A percentile compares a stretch with the other conserved stretches of the same genome.
These are phyloP conservation scores for Ceratocystis colombiana DNA, from an alignment of 2,329 filamentous ascomycete genomes.

Conservation along the genomic window DNA sequence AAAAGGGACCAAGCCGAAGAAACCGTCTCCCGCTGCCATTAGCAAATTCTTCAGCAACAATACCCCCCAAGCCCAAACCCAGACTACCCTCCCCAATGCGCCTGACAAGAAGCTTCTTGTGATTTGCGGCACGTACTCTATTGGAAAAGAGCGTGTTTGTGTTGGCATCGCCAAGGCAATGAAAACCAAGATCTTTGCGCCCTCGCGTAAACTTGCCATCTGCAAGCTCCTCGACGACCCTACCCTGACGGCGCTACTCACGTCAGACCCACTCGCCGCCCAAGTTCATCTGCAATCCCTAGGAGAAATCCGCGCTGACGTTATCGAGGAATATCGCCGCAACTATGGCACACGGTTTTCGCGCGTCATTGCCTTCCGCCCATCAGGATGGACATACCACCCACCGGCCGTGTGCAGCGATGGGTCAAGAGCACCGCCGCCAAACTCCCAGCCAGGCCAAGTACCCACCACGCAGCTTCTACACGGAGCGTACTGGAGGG, in stretches of 20 bases:
- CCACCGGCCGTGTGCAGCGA: conserved; percentile 43
- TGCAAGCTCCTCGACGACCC: conserved; percentile 76
- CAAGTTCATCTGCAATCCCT: conserved; percentile 97
- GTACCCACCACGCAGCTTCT: conserved; percentile 44
- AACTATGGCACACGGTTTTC: conserved; percentile 71
- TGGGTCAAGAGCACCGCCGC: conserved; percentile 16
- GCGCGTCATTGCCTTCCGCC: conserved; percentile 80
- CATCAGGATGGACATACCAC: conserved; percentile 88
- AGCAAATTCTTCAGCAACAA: conserved; percentile 44
- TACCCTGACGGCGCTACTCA: conserved; percentile 68
- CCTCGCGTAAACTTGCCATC: conserved; percentile 71
- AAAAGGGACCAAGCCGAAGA: conserved; percentile 27
- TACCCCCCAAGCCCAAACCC: conserved; percentile 27
- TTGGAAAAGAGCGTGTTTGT: conserved; percentile 94
- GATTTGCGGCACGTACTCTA: conserved; percentile 92
- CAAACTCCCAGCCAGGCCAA: conserved; percentile 39
- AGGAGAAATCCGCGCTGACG: conserved; percentile 87
- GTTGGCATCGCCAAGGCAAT: conserved; percentile 82
- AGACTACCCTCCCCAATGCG: conserved; percentile 31
- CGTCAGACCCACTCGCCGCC: conserved; percentile 67
- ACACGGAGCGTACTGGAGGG: conserved; percentile 60
- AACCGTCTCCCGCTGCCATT: conserved; percentile 34
- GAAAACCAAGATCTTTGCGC: conserved; percentile 78
- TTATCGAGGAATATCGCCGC: conserved; percentile 78
- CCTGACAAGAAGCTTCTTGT: conserved; percentile 51